Base-by-base conservation (phyloP, 352 stramenopile genomes). In the Globisporangium barbulae region DNA sequence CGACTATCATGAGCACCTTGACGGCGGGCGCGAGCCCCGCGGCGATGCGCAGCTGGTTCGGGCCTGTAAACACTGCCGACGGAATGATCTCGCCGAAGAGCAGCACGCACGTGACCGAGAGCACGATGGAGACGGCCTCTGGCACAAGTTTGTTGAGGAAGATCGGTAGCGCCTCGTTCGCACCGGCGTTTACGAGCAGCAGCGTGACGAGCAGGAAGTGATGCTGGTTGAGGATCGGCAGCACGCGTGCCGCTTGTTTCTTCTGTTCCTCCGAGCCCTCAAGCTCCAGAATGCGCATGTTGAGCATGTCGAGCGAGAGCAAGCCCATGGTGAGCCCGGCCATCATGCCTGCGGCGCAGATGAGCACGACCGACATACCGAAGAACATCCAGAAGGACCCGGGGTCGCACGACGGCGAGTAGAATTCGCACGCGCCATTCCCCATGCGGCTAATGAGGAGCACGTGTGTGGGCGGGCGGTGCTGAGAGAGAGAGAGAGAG, bases 31-130 rank as follows among this genome's bases (percentile, higher is more conserved):
- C 78, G 44, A 98, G 74, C 31, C 63, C 66, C 17, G 87, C 73
- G 0, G 93, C 94, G 22, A 98, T 93, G 10, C 73, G 63, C 4
- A 99, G 77, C 73, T 99, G 95, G 67, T 97, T 83, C 17, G 92
- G 93, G 0, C 96, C 94, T 3, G 94, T 98, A 69, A 98, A 99
- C 35, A 98, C 71, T 1, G 94, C 95, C 0, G 81, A 95, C 7
- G 95, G 95, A 21, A 98, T 76, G 65, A 99, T 98, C 69, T 99
- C 96, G 5, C 95, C 95, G 72, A 98, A 98, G 37, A 98, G 71
- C n/a, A 99, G 77, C 37, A 98, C 90, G 17, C 96, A 81, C 8
- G 91, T 98, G 22, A 98, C 94, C 10, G 91, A 98, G 37, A 98
- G 76, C 22, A 98, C 71, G 69, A 99, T 92, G 19, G 94, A 96